Evolutionary conservation across 2,329 filamentous ascomycete genomes (phyloP).

Genomic region (Fusarium nodosum): DNA sequence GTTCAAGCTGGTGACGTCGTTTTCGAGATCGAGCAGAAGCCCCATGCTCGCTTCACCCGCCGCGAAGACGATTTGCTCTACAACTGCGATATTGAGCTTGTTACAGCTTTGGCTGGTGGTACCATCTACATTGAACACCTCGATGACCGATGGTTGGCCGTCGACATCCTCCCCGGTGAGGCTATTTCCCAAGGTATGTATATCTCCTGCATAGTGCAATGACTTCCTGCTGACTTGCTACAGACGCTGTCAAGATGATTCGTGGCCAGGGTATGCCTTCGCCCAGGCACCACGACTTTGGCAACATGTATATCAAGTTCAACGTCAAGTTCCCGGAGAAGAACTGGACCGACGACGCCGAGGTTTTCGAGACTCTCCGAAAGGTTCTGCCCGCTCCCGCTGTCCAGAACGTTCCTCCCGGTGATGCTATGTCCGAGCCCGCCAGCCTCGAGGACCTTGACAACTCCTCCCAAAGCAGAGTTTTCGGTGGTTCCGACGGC

Average conservation of each 20-base stretch:
- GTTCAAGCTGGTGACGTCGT: slow-evolving; percentile 95
- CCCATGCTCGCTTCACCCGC: slow-evolving; percentile 93
- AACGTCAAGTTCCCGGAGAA: slow-evolving; percentile 95
- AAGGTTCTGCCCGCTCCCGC: slow-evolving; percentile 81
- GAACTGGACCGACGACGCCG: slow-evolving; percentile 74
- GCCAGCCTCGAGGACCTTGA: slow-evolving; percentile 90
- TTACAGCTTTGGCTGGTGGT: slow-evolving; percentile 93
- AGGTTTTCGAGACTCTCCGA: slow-evolving; percentile 84
- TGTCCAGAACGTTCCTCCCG: slow-evolving; percentile 75
- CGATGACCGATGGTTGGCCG: slow-evolving; percentile 94
- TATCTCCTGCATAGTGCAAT: neutral
- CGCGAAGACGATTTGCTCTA: slow-evolving; percentile 97
- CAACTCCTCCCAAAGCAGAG: slow-evolving; percentile 72
- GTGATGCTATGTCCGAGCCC: slow-evolving; percentile 91
- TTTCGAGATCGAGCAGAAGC: slow-evolving; percentile 99
- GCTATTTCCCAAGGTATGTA: slow-evolving; percentile 89
- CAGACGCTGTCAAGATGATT: slow-evolving; percentile 92
- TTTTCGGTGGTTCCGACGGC: slow-evolving; percentile 72
- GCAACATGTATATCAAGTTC: slow-evolving; percentile 98
- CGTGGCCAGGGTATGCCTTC: slow-evolving; percentile 98
- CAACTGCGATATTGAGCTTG: slow-evolving; percentile 93
- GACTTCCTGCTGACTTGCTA: slow-evolving; percentile 41
- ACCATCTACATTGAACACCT: slow-evolving; percentile 94
- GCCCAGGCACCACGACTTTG: slow-evolving; percentile 91
- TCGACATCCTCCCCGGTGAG: slow-evolving; percentile 94